Percentiles rank a stretch among this genome's conserved stretches.
phyloP scores from a whole-genome alignment of 2,329 filamentous ascomycete species.

The Aspergillus uvarum region DNA sequence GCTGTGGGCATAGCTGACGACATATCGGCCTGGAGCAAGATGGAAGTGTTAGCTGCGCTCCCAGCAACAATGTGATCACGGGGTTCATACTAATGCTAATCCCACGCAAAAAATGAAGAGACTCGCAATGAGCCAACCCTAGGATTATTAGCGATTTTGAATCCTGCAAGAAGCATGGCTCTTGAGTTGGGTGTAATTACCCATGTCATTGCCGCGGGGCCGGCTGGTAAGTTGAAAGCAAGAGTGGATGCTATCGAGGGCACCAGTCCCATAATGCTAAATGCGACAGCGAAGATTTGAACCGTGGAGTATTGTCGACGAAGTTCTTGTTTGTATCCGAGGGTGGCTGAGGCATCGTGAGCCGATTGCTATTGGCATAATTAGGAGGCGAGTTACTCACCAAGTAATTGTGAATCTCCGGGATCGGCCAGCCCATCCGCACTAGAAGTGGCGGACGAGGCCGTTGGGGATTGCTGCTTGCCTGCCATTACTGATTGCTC shows the following conservation, averaged over 20 bases:
- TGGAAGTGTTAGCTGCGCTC: neutral
- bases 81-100: slow-evolving; percentile 55
- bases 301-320: slow-evolving; percentile 61
- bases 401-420: slow-evolving; percentile 26
- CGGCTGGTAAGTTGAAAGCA: slow-evolving; percentile 59
- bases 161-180: neutral
- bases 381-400: slow-evolving; percentile 15
- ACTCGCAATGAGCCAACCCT: slow-evolving; percentile 59
- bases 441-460: slow-evolving; percentile 8
- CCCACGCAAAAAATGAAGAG: slow-evolving; percentile 60
- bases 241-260: slow-evolving; percentile 62
- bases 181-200: slow-evolving; percentile 29
- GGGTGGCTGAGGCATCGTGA: slow-evolving; percentile 24
- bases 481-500: neutral
- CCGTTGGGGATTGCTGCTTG: slow-evolving; percentile 10
- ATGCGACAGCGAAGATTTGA: slow-evolving; percentile 62
- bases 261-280: slow-evolving; percentile 61
- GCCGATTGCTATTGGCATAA: neutral
- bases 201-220: slow-evolving; percentile 63
- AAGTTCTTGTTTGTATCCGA: slow-evolving; percentile 61
- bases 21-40: slow-evolving; percentile 45
- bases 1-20: slow-evolving; percentile 59
- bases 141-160: neutral
- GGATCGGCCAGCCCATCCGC: slow-evolving; percentile 19
- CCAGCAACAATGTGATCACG: neutral